Conservation (phyloP, 805 yeast genomes). For the Blastobotrys robertii region DNA sequence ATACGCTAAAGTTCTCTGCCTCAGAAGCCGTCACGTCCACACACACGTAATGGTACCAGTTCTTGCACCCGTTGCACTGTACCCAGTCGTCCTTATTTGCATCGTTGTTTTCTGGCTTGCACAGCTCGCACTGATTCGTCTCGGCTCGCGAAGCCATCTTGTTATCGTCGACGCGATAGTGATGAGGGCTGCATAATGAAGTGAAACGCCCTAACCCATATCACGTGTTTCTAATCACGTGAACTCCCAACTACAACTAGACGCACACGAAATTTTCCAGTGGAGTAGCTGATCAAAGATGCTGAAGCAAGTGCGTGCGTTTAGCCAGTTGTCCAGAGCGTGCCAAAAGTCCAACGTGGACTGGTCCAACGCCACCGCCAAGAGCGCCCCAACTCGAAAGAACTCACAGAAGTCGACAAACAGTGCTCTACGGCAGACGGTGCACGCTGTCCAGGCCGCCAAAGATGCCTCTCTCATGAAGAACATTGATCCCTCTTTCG, state of each 20-base stretch:
- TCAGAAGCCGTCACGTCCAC: slow-evolving; percentile 30
- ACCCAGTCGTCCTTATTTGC: slow-evolving; percentile 33
- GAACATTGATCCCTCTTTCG: slow-evolving; percentile 29
- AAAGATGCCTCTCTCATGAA: not conserved
- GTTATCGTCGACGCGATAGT: too few relatives aligned
- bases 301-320: too few relatives aligned
- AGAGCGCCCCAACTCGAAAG: not conserved
- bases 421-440: not conserved
- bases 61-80: slow-evolving; percentile 43
- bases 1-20: slow-evolving; percentile 34
- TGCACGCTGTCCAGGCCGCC: not conserved
- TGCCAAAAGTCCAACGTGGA: not conserved
- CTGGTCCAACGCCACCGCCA: not conserved
- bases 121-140: too few relatives aligned
- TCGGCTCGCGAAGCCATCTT: too few relatives aligned
- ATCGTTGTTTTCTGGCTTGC: too few relatives aligned
- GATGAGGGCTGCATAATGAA: too few relatives aligned
- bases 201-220: too few relatives aligned
- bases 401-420: not conserved
- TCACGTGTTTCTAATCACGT: too few relatives aligned
- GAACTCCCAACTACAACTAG: too few relatives aligned
- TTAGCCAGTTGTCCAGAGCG: too few relatives aligned
- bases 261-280: too few relatives aligned
- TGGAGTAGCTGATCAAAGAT: too few relatives aligned
- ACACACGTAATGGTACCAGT: slow-evolving; percentile 48